Conservation (phyloP, 2,329 filamentous ascomycete genomes). For the Epichloe hybrida region DNA sequence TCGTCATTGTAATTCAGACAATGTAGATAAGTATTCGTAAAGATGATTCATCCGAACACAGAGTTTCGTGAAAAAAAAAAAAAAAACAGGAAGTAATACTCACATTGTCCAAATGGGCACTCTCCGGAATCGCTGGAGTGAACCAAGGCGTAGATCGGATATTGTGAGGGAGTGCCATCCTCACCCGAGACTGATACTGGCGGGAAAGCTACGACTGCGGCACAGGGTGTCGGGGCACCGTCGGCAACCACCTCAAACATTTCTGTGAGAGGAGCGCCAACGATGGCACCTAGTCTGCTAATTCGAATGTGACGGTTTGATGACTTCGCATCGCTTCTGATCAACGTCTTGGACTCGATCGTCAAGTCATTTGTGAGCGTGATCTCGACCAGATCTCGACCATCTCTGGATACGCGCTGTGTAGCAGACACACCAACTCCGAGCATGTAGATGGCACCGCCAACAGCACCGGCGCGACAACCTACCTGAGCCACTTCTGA, state of each 20-base stretch:
- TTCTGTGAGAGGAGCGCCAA: conserved; percentile 48
- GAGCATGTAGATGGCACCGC: conserved; percentile 81
- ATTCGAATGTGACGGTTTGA: conserved; percentile 21
- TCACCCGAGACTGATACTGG: conserved; percentile 28
- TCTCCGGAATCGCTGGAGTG: conserved; percentile 90
- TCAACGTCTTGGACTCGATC: conserved; percentile 40
- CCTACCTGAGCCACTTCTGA: conserved; percentile 85
- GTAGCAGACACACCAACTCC: conserved; percentile 47
- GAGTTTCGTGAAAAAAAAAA: conserved; percentile 9
- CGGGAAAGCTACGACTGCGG: conserved; percentile 56
- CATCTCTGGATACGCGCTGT: conserved; percentile 5
- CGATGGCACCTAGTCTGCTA: conserved; percentile 52
- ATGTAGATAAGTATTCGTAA: conserved; percentile 99
- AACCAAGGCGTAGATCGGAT: conserved; percentile 47
- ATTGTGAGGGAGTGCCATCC: conserved; percentile 20
- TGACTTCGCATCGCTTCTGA: conserved; percentile 28
- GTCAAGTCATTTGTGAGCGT: conserved; percentile 42
- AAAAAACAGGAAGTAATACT: conserved; percentile 32
- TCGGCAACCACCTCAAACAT: conserved; percentile 63
- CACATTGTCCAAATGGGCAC: conserved; percentile 80
- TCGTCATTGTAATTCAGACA: conserved; percentile 93
- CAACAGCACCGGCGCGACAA: conserved; percentile 81
- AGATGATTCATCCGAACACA: conserved; percentile 68
- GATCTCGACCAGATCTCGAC: conserved; percentile 25
- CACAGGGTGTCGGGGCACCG: conserved; percentile 61